Percentiles rank a stretch among this genome's conserved stretches.
These are phyloP conservation scores for Penicillium crystallinum DNA, from an alignment of 495 filamentous ascomycete species.

Conservation along the genomic window DNA sequence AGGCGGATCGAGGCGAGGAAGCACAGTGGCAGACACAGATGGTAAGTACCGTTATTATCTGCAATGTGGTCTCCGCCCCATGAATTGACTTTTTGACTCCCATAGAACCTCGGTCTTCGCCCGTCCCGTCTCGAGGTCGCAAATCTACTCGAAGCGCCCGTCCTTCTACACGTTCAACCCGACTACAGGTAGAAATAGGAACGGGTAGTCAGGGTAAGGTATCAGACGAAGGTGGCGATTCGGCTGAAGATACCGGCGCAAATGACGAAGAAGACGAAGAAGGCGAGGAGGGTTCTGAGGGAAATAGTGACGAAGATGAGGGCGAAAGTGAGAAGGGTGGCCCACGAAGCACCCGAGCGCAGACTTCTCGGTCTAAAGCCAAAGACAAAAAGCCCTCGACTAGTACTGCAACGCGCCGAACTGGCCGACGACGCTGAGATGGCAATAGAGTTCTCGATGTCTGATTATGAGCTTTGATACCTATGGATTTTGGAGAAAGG, in stretches of 20 bases:
- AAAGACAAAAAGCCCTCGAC: conserved; percentile 33
- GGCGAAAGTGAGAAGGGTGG: conserved; percentile 35
- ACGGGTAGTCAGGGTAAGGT: conserved; percentile 21
- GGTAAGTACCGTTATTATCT: conserved; percentile 27
- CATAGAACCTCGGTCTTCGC: conserved; percentile 47
- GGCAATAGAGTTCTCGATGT: not conserved
- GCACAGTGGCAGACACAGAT: conserved; percentile 50
- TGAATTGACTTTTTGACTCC: conserved; percentile 6
- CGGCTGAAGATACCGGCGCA: conserved; percentile 34
- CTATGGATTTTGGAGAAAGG: conserved; percentile 12
- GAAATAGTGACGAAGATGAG: conserved; percentile 25
- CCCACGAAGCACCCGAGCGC: conserved; percentile 38
- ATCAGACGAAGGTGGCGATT: conserved; percentile 39
- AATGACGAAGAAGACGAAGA: conserved; percentile 40
- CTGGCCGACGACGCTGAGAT: conserved; percentile 32
- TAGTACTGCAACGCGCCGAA: conserved; percentile 31
- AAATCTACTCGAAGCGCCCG: conserved; percentile 37
- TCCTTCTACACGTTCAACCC: conserved; percentile 35
- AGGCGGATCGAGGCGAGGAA: conserved; percentile 38
- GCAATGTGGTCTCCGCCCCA: conserved; percentile 3
- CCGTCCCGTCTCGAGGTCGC: conserved; percentile 42
- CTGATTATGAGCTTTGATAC: conserved; percentile 22
- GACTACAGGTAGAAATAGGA: conserved; percentile 40
- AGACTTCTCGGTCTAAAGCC: conserved; percentile 34
- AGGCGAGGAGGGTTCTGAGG: conserved; percentile 28